Evolutionary conservation across 352 stramenopile species (phyloP), one percentile per base, ranked within the genome.

Genomic region (Pseudoperonospora humuli): DNA sequence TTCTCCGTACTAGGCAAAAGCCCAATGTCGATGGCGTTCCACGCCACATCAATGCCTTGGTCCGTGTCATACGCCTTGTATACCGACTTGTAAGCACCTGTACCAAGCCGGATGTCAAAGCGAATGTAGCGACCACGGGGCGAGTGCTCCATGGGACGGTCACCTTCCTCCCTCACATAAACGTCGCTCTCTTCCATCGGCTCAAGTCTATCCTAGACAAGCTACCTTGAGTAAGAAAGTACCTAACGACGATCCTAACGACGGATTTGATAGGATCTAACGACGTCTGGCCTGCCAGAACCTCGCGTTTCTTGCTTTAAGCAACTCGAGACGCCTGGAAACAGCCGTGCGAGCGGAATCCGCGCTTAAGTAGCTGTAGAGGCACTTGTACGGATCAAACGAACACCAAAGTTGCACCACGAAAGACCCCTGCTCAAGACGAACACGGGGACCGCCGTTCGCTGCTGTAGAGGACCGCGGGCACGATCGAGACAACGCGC

Each of bases 31-130:
- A 99, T 97, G 21, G 97, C 90, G 54, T 99, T 99, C 96, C 96
- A 99, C 10, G 96, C 96, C 43, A 99, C 95, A 61, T 99, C 95
- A 49, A 98, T 98, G 38, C 96, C 96, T 61, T 99, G 93, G 51
- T 97, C 93, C 17, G 95, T 98, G 65, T 99, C 96, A 68, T 98
- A 99, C 11, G 83, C 87, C 55, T 95, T 93, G 59, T 95, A 97
- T 26, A 95, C 82, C 6, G 80, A 88, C 60, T 95, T 95, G 67
- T 95, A 95, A 29, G 84, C 80, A 37, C 80, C 80, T 15, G 67
- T 86, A 45, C 80, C 80, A 14, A 92, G 57, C n/a, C 75, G 73
- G 43, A 86, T 82, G 49, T 92, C 76, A 43, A 92, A 92, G 39
- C 80, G 80, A 49, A 92, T 87, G 61, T 92, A 92, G 19, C 78